phyloP scores from a whole-genome alignment of 306 rosid genomes.

The Oxytropis ochrocephala region DNA sequence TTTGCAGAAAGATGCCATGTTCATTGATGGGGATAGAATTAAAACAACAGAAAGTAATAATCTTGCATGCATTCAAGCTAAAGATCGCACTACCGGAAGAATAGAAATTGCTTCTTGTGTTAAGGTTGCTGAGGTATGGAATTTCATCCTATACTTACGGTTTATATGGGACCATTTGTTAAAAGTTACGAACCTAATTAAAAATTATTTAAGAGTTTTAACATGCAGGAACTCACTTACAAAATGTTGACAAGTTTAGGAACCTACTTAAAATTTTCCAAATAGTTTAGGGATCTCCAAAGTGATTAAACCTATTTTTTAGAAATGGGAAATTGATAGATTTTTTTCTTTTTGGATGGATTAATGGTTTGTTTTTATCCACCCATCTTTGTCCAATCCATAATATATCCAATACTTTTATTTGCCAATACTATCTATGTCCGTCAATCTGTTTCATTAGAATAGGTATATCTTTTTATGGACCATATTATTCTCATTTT shows the following conservation, averaged over 20 bases:
- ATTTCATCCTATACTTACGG: conserved; percentile 4
- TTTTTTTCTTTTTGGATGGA: not conserved
- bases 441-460: not conserved
- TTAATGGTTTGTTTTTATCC: not conserved
- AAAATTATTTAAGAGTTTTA: no score
- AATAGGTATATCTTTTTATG: not conserved
- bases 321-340: not conserved
- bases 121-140: conserved; percentile 73
- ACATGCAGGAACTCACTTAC: no score
- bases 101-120: conserved; percentile 85
- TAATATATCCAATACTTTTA: not conserved
- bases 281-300: no score
- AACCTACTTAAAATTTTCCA: no score
- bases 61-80: conserved; percentile 88
- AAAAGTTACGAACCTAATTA: no score
- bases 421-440: not conserved
- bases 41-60: conserved; percentile 60
- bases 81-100: conserved; percentile 73
- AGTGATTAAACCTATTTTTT: no score
- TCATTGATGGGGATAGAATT: conserved; percentile 70
- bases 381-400: not conserved
- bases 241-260: no score
- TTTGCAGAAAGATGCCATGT: conserved; percentile 56
- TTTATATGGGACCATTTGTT: conserved; percentile 9
- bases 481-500: conserved; percentile 1